Evolutionary conservation across 2,329 filamentous ascomycete genomes (phyloP), one percentile per base, ranked within the genome.

Genomic region (Colletotrichum sp.): DNA sequence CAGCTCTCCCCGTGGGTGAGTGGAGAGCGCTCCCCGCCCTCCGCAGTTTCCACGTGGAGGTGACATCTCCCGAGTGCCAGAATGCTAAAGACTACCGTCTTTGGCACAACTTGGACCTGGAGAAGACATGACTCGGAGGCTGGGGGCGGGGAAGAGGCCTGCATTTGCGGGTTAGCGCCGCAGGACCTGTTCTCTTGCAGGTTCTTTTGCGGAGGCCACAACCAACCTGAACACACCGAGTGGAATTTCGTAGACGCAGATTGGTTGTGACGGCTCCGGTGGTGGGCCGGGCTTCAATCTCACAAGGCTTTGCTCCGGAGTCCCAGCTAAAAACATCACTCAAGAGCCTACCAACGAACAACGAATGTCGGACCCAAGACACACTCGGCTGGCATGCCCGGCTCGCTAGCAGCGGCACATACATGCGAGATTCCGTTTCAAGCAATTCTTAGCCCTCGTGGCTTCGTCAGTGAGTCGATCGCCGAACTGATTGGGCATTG

Each of bases 11-110:
- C 68, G 15, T 75, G 72, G 28, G 52, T 5, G 36, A 52, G 16
- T 36, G 48, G 18, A 61, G 56, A 30, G 32, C n/a, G 8, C 25
- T 39, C 71, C 61, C 72, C 36, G 60, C 68, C 61, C 72, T 71
- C 72, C 72, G 72, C 61, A 71, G 30, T 66, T 61, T 71, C 72
- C 68, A 66, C 72, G 48, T 43, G 60, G 60, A 74, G 43, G 15
- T 30, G 36, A 27, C 66, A 65, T 58, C n/a, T 36, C 28, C 25
- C 30, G 8, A 18, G n/a, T 28, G 27, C 13, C 27, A n/a, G 48
- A 65, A 74, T 70, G 66, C 28, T 66, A 28, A 52, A 52, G 60
- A 70, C 27, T 74, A 34, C 71, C 71, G 15, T 15, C 66, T 74
- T 70, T 43, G 58, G 71, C 30, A 70, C 15, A 27, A 48, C 27